Base-by-base conservation (phyloP, 2,329 filamentous ascomycete species). In the Aureobasidium namibiae region DNA sequence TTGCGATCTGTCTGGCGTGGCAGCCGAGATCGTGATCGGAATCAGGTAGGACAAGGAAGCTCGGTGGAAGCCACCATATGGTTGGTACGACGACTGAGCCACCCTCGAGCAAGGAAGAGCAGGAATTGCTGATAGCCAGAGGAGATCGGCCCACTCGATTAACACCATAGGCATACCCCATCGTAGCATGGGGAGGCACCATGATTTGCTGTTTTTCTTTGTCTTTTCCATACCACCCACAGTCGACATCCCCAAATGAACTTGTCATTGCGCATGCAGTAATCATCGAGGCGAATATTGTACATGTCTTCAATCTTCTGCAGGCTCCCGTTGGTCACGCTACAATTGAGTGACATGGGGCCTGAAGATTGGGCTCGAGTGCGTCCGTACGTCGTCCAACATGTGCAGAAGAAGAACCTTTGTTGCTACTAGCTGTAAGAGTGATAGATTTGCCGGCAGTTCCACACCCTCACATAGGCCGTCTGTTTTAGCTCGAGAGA, bases 1-100 rank as follows among this genome's bases (percentile, higher is more conserved):
- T 9, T 68, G 70, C 60, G 70, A 73, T 62, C 70, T 75, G 65
- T 65, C 68, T 34, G 66, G 66, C 21, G 65, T 65, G 14, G 68
- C 67, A 31, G 21, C 57, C 6, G 61, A 63, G 9, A 60, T 56
- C 16, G 33, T 64, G 23, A 64, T 56, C 33, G 67, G 65, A 13
- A 60, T 57, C 13, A 65, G 65, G 53, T 68, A 63, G 64, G 60
- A 61, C 50, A 66, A 65, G 61, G 64, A 66, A 62, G 53, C 33
- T 26, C 38, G 57, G 18, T 62, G 61, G 59, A 62, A 58, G 50
- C 60, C 60, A 29, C 33, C 50, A n/a, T n/a, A n/a, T n/a, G n/a
- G n/a, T n/a, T n/a, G n/a, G 26, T 42, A 11, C 18, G 38, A 7
- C 46, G 38, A 24, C 26, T 14, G 21, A 26, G 11, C 16, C 14